Evolutionary conservation across 352 stramenopile genomes (phyloP).

Genomic region (Globisporangium cystogenes): DNA sequence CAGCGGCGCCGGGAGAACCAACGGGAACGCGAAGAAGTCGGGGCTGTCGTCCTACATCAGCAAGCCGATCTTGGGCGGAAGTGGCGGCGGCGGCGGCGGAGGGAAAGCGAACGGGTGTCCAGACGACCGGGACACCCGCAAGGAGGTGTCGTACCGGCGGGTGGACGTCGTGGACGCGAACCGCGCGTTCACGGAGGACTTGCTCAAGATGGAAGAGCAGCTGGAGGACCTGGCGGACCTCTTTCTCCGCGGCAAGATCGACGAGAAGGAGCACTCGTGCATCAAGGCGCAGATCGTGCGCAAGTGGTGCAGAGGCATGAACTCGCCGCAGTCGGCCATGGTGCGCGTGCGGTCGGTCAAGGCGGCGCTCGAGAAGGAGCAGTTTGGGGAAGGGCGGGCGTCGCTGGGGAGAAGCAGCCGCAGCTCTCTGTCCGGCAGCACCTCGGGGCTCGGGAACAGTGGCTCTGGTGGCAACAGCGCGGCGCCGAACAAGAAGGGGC

Average conservation of each 20-base stretch:
- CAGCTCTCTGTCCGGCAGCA: conserved; percentile 20
- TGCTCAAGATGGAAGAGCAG: conserved; percentile 81
- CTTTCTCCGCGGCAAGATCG: conserved; percentile 74
- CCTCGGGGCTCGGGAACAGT: conserved; percentile 12
- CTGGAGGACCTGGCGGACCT: conserved; percentile 64
- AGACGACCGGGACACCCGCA: conserved; percentile 36
- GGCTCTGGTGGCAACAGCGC: conserved; percentile 12
- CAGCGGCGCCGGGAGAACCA: conserved; percentile 22
- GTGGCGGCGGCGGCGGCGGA: background rate
- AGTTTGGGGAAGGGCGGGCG: conserved; percentile 6
- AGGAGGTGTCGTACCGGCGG: conserved; percentile 55
- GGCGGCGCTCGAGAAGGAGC: conserved; percentile 25
- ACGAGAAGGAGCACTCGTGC: conserved; percentile 82
- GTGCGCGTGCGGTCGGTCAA: conserved; percentile 64
- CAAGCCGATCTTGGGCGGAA: conserved; percentile 41
- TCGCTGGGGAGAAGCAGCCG: conserved; percentile 16
- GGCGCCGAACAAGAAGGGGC: conserved; percentile 18
- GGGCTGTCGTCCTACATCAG: conserved; percentile 61
- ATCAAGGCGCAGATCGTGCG: conserved; percentile 78
- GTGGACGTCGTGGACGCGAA: conserved; percentile 67
- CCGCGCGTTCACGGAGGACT: conserved; percentile 53
- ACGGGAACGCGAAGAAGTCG: conserved; percentile 14
- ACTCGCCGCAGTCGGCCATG: conserved; percentile 76
- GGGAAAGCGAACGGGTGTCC: conserved; percentile 9
- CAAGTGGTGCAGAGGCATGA: conserved; percentile 78